These are phyloP conservation scores for Melastoma malabathricum DNA, from an alignment of 345 rosid genomes.

Conservation along the genomic window DNA sequence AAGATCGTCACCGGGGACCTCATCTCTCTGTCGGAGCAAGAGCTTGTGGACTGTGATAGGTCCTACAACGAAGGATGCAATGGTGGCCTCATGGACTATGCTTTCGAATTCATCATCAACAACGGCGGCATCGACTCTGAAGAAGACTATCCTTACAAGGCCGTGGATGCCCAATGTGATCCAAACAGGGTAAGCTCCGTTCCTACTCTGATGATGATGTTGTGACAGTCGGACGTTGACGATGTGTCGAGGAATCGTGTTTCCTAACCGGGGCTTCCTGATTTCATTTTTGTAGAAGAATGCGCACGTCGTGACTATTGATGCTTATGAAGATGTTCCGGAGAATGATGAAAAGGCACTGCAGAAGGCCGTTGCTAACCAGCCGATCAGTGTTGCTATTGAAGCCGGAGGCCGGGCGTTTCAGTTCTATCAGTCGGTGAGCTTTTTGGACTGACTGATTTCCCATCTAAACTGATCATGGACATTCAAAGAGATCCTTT, in stretches of 20 bases:
- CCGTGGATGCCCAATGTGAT: conserved; percentile 49
- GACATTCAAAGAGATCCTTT: too few species aligned
- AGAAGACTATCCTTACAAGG: conserved; percentile 71
- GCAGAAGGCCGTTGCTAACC: conserved; percentile 68
- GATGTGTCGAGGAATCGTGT: too few species aligned
- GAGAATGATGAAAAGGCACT: conserved; percentile 41
- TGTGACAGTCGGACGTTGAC: too few species aligned
- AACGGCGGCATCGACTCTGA: conserved; percentile 85
- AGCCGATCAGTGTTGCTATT: conserved; percentile 74
- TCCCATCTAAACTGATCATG: neutral
- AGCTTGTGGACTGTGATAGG: conserved; percentile 78
- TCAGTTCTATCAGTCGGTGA: conserved; percentile 67
- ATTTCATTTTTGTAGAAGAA: conserved; percentile 39
- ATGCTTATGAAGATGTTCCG: conserved; percentile 70
- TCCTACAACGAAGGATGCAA: conserved; percentile 71
- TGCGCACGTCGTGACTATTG: conserved; percentile 64
- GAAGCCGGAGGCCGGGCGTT: conserved; percentile 79
- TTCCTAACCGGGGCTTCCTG: too few species aligned
- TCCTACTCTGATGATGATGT: neutral
- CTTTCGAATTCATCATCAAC: conserved; percentile 69
- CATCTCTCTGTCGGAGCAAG: conserved; percentile 74
- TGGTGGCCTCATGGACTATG: conserved; percentile 95
- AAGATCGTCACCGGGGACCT: conserved; percentile 70
- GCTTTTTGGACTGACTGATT: too few species aligned
- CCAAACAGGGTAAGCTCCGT: conserved; percentile 40